Evolutionary conservation across 2,329 filamentous ascomycete genomes (phyloP), one percentile per base, ranked within the genome.

Genomic region (Dactylellina cionopaga): DNA sequence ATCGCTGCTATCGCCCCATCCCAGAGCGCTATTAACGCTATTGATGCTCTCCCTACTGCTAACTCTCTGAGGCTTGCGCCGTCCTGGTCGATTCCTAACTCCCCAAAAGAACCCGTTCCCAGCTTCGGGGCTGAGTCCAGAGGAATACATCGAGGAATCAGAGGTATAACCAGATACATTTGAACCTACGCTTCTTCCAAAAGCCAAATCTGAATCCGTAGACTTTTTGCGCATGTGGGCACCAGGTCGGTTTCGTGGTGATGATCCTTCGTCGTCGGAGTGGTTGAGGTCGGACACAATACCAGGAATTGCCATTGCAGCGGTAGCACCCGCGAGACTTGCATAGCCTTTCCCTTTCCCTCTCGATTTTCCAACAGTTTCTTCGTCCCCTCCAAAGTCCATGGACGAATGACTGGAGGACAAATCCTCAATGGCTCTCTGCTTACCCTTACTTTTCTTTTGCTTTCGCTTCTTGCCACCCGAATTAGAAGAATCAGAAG

Each of bases 161-260:
- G 68, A 72, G 11, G 68, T 64, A 22, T 72, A 72, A 35, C 68
- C 68, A 27, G 56, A 62, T 3, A 17, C 19, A 43, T 59, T 62
- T 10, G 59, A 64, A 15, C 52, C 59, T 25, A 71, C n/a, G 17
- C 60, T 72, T 46, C 37, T 25, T 44, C 58, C 58, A 33, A 72
- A 72, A 0, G 68, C 68, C 10, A 72, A 39, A 15, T 65, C 46
- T 15, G 58, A 64, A 44, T 72, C 68, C 5, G 68, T 72, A 2
- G 68, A 72, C 52, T 72, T 72, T 43, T 72, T 72, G 41, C 68
- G 68, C 58, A 72, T 64, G 17, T 64, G 59, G 11, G 68, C 33
- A 33, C 64, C 54, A 11, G 49, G 46, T 44, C 58, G 58, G 25
- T 62, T 55, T 51, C 65, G 55, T 39, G 65, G 65, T 9, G 68